Evolutionary conservation across 1,139 yeast species (phyloP).

Genomic region (Spencermartinsiella ligniputridi): DNA sequence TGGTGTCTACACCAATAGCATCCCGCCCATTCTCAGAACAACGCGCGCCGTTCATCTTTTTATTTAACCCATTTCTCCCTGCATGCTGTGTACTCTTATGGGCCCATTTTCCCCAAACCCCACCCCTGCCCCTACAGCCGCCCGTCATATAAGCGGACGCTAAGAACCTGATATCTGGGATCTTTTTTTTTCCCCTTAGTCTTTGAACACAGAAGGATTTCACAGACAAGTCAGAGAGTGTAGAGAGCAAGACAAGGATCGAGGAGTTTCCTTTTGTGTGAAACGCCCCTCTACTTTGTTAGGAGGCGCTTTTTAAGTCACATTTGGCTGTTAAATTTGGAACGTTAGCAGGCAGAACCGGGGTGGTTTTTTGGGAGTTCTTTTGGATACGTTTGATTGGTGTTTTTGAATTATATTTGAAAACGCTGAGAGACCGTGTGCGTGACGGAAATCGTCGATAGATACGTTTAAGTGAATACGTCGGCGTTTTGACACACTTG

Average conservation of each 20-base stretch:
- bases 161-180: too few species aligned
- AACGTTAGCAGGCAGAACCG: conserved; percentile 1
- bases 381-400: not conserved
- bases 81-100: not conserved
- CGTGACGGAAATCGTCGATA: too few species aligned
- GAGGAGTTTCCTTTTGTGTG: conserved; percentile 1
- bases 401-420: too few species aligned
- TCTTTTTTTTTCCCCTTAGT: not conserved
- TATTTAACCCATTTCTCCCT: not conserved
- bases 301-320: conserved; percentile 1
- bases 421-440: too few species aligned
- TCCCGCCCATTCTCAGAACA: too few species aligned
- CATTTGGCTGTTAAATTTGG: not conserved
- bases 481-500: too few species aligned
- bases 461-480: too few species aligned
- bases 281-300: conserved; percentile 2
- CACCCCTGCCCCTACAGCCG: not conserved
- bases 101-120: not conserved
- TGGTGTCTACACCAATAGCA: too few species aligned
- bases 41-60: too few species aligned
- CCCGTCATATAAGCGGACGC: conserved; percentile 1
- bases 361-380: not conserved
- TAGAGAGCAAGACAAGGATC: not conserved
- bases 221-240: not conserved
- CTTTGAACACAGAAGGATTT: not conserved